Percentiles rank a stretch among this genome's conserved stretches.
These are phyloP conservation scores for Leccinum insolens DNA, from an alignment of 1,284 basidiomycete genomes.

Conservation along the genomic window DNA sequence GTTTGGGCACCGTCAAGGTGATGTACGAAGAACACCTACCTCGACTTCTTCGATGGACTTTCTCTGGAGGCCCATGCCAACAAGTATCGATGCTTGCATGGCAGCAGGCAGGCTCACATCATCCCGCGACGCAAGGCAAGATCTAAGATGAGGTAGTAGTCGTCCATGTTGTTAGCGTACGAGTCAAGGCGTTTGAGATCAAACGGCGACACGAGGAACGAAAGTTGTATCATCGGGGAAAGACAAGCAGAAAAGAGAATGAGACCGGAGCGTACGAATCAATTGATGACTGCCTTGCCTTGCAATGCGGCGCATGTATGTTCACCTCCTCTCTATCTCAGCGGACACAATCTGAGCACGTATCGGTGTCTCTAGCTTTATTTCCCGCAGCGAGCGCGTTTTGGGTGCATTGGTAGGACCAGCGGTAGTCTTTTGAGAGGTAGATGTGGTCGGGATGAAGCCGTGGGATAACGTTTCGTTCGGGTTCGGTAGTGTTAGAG, in stretches of 20 bases:
- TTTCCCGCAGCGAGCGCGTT: slow-evolving; percentile 84
- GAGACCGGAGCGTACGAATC: background rate
- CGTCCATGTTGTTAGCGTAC: slow-evolving; percentile 95
- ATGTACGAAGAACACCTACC: slow-evolving; percentile 41
- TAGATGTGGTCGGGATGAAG: slow-evolving; percentile 61
- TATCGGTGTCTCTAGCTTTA: slow-evolving; percentile 95
- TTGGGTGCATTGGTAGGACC: slow-evolving; percentile 60
- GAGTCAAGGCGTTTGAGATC: slow-evolving; percentile 96
- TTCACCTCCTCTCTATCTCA: too few relatives aligned
- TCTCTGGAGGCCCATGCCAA: slow-evolving; percentile 90
- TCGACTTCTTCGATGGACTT: slow-evolving; percentile 92
- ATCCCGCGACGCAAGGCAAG: slow-evolving; percentile 72
- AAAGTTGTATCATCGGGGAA: slow-evolving; percentile 50
- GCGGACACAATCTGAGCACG: slow-evolving; percentile 41
- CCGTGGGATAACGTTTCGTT: slow-evolving; percentile 57
- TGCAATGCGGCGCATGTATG: slow-evolving; percentile 19
- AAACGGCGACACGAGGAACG: slow-evolving; percentile 69
- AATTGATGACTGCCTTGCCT: slow-evolving; percentile 37
- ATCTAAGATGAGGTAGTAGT: slow-evolving; percentile 96
- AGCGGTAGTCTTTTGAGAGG: slow-evolving; percentile 50
- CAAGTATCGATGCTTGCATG: slow-evolving; percentile 84
- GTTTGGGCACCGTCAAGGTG: background rate
- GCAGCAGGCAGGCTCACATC: slow-evolving; percentile 72
- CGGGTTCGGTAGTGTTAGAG: slow-evolving; percentile 9
- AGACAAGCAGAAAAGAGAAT: slow-evolving; percentile 1